Conservation (phyloP, 768 basidiomycete species). For the Amanita muscaria region DNA sequence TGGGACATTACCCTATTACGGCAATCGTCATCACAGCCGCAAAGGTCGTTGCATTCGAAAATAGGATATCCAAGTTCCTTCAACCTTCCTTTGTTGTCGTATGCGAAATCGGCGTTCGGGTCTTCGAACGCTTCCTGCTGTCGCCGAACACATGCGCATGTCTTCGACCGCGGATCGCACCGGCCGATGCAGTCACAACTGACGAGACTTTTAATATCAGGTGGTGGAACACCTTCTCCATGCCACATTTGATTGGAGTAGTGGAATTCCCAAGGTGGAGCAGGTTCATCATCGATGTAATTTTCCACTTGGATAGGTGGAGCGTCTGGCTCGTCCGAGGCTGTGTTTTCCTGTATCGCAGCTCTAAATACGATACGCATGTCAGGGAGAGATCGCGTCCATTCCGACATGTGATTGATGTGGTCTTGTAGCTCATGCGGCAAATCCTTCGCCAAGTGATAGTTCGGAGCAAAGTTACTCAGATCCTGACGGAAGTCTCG, state of each 20-base stretch:
- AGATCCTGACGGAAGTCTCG: conserved; percentile 25
- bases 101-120: conserved; percentile 47
- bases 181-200: conserved; percentile 71
- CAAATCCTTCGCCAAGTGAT: conserved; percentile 39
- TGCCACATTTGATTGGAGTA: conserved; percentile 82
- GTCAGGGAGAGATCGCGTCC: conserved; percentile 31
- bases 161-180: conserved; percentile 68
- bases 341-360: conserved; percentile 56
- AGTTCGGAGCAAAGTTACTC: conserved; percentile 25
- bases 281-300: conserved; percentile 53
- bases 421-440: conserved; percentile 57
- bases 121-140: conserved; percentile 38
- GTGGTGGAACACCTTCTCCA: conserved; percentile 55
- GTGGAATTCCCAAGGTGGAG: conserved; percentile 80
- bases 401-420: conserved; percentile 43
- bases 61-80: conserved; percentile 49
- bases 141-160: conserved; percentile 58
- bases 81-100: conserved; percentile 52
- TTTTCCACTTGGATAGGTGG: conserved; percentile 65
- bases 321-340: conserved; percentile 57
- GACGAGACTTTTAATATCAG: conserved; percentile 45
- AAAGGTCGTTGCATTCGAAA: conserved; percentile 81
- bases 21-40: conserved; percentile 76
- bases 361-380: conserved; percentile 53
- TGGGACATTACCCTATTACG: conserved; percentile 45